Conservation (phyloP, 306 rosid genomes). For the Quercus suber region DNA sequence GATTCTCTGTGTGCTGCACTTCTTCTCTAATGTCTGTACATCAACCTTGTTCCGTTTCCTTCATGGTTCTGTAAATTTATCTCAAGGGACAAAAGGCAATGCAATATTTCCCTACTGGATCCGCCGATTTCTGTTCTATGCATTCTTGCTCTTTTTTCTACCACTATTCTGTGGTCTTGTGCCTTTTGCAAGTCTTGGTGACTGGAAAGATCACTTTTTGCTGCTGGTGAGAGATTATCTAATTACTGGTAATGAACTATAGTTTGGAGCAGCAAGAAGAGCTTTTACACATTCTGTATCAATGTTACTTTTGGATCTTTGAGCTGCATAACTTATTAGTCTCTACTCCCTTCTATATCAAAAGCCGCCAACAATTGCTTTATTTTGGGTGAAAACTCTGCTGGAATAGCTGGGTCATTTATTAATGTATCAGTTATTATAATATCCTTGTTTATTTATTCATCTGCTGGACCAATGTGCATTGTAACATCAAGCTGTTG, state of each 20-base stretch:
- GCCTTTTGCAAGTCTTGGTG: conserved; percentile 75
- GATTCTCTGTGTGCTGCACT: conserved; percentile 59
- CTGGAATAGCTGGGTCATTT: neutral
- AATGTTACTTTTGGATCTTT: too few species aligned
- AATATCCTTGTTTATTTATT: neutral
- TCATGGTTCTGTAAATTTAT: conserved; percentile 49
- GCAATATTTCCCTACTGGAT: conserved; percentile 49
- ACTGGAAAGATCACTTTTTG: conserved; percentile 68
- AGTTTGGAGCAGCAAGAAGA: neutral
- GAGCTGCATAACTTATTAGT: neutral
- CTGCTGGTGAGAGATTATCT: conserved; percentile 16
- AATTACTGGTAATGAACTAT: conserved; percentile 9
- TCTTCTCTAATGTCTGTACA: conserved; percentile 48
- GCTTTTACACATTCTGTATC: neutral
- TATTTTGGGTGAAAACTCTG: neutral
- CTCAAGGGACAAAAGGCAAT: conserved; percentile 26
- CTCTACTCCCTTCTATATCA: neutral
- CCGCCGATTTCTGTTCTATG: conserved; percentile 49
- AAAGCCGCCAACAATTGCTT: neutral
- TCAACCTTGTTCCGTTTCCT: conserved; percentile 50
- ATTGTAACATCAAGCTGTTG: neutral
- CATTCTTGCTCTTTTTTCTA: conserved; percentile 40
- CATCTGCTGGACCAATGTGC: neutral
- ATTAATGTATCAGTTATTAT: neutral
- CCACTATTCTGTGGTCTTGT: conserved; percentile 73